Evolutionary conservation across 164 flowering plant species (phyloP), one percentile per base, ranked within the genome.

Genomic region (Umbellularia californica): DNA sequence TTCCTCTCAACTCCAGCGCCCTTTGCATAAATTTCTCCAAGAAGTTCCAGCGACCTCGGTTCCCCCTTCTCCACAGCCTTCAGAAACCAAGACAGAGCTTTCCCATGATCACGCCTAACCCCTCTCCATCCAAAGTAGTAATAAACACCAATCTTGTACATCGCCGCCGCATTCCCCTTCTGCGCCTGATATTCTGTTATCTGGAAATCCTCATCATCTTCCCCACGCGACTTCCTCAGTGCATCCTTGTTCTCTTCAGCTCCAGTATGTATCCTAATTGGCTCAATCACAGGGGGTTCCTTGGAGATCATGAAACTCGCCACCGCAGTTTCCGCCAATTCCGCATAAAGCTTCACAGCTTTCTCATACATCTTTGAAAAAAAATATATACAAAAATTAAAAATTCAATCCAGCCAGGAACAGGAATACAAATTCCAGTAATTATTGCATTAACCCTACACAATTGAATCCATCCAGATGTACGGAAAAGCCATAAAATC

Each of bases 161-260:
- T 96, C 0, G 99, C 98, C 1, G 73, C 88, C 3, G 97, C 88
- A 86, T 88, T 92, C 69, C 99, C 99, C 76, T 89, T 96, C 76
- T 85, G 90, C 1, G 98, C 99, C 78, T 96, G 98, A 76, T 88
- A 94, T 58, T 96, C 97, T 71, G 91, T 85, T 27, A 96, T 91
- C 84, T 94, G 99, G 75, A 96, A 96, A 76, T 90, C 98, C 74
- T 96, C 99, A 74, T 92, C 98, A 22, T 96, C 98, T 72, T 94
- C 99, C n/a, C 99, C 99, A 47, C 93, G 81, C 2, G 89, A 91
- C 77, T 93, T 95, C 85, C 95, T 84, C 74, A 94, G 77, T 0
- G 90, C 97, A 28, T 87, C 94, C 82, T 92, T 94, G 50, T 94
- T 94, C 86, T 96, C 98, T 84, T 94, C 99, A 1, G 92, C 89